These are phyloP conservation scores for Hypoxylon sp. DNA, from an alignment of 2,329 filamentous ascomycete genomes.

Conservation along the genomic window DNA sequence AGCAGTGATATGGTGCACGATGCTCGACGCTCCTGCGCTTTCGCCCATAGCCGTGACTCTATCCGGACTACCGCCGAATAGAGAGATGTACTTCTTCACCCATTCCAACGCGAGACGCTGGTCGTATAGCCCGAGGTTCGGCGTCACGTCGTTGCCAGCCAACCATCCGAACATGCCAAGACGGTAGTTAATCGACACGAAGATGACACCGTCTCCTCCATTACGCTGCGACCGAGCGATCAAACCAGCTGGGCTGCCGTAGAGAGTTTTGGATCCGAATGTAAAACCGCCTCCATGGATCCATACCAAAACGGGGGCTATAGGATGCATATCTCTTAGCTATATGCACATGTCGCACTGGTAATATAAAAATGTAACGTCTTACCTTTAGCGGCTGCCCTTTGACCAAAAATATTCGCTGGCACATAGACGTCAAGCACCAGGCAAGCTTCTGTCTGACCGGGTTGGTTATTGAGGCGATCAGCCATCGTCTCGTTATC, in stretches of 20 bases:
- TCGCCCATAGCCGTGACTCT: constrained; percentile 63
- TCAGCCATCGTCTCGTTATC: constrained; percentile 30
- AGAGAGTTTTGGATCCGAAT: constrained; percentile 44
- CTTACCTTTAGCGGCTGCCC: background rate
- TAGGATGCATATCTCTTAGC: constrained; percentile 7
- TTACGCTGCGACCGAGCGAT: constrained; percentile 39
- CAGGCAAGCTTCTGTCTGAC: constrained; percentile 49
- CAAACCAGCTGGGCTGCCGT: constrained; percentile 44
- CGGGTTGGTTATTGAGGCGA: constrained; percentile 38
- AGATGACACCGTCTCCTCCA: constrained; percentile 34
- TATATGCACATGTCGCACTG: background rate
- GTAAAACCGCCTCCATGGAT: constrained; percentile 51
- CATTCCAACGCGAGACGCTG: constrained; percentile 64
- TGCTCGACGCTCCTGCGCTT: constrained; percentile 64
- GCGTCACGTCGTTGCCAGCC: constrained; percentile 43
- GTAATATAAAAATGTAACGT: background rate
- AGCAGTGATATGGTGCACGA: constrained; percentile 65
- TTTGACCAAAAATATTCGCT: constrained; percentile 29
- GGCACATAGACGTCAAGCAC: constrained; percentile 47
- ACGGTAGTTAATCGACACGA: constrained; percentile 50
- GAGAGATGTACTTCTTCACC: constrained; percentile 63
- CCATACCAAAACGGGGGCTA: constrained; percentile 49
- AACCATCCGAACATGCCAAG: constrained; percentile 50
- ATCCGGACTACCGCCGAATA: constrained; percentile 60
- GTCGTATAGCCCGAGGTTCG: constrained; percentile 66